Percentiles rank a stretch among this genome's conserved stretches.
These are phyloP conservation scores for Leccinellum albellum DNA, from an alignment of 768 basidiomycete genomes.

Conservation along the genomic window DNA sequence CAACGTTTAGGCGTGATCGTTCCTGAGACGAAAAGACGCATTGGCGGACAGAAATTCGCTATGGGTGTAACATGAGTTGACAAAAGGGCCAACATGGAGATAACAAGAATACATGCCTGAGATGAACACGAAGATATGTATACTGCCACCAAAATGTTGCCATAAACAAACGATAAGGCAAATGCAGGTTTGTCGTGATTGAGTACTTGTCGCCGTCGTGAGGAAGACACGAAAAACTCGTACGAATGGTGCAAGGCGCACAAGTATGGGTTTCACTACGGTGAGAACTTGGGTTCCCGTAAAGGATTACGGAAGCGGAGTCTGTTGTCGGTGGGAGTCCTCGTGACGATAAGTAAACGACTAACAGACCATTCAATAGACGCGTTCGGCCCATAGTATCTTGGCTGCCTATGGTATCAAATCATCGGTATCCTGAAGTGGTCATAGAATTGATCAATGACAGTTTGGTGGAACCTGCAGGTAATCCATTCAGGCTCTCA, in stretches of 20 bases:
- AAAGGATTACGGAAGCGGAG: not conserved
- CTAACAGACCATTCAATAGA: not conserved
- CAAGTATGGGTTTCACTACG: not conserved
- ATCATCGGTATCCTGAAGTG: not conserved
- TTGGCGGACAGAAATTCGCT: not conserved
- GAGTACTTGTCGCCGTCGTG: not conserved
- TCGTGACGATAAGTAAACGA: not conserved
- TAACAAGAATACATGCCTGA: conserved; percentile 20
- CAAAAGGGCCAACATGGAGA: not conserved
- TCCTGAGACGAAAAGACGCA: not conserved
- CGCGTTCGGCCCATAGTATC: not conserved
- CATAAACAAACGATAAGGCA: conserved; percentile 4
- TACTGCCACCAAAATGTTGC: not conserved
- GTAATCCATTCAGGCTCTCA: not conserved
- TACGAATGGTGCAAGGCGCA: not conserved
- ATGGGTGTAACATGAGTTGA: not conserved
- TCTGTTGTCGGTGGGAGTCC: not conserved
- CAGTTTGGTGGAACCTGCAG: not conserved
- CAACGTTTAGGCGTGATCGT: not conserved
- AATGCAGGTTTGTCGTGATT: not conserved
- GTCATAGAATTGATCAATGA: not conserved
- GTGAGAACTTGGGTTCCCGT: not conserved
- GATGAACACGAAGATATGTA: not conserved
- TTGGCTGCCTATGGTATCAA: not conserved
- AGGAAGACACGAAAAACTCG: not conserved